phyloP scores from a whole-genome alignment of 2,329 filamentous ascomycete genomes.

The Bertia moriformis region DNA sequence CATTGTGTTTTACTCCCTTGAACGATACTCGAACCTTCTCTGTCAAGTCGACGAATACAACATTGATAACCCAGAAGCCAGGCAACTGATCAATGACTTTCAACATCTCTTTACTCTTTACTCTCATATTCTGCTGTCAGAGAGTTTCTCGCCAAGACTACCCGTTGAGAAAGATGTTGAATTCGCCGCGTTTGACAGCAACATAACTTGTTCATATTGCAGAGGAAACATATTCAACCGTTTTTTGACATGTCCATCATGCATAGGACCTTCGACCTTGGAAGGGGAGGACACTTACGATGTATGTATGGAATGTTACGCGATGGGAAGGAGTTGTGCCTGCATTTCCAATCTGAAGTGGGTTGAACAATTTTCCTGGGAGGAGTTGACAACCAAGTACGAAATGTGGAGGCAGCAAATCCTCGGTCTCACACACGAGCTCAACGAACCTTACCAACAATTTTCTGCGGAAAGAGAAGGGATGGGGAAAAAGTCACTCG shows the following conservation, averaged over 20 bases:
- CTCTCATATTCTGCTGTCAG: conserved; percentile 65
- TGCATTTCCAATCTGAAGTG: conserved; percentile 77
- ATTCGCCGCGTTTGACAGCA: conserved; percentile 69
- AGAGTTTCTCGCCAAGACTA: conserved; percentile 67
- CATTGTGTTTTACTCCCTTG: conserved; percentile 75
- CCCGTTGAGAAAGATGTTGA: conserved; percentile 42
- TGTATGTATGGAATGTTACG: conserved; percentile 94
- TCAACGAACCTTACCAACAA: conserved; percentile 47
- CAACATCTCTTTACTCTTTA: conserved; percentile 65
- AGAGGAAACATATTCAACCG: conserved; percentile 93
- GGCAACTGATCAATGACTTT: conserved; percentile 71
- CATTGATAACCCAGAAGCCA: conserved; percentile 34
- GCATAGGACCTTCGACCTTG: conserved; percentile 49
- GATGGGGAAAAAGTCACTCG: conserved; percentile 63
- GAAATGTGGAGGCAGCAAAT: conserved; percentile 72
- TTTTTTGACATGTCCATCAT: conserved; percentile 82
- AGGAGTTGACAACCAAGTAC: conserved; percentile 61
- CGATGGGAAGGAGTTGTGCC: conserved; percentile 85
- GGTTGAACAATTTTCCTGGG: conserved; percentile 88
- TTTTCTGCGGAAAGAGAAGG: conserved; percentile 56
- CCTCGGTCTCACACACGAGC: conserved; percentile 52
- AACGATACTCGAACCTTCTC: conserved; percentile 60
- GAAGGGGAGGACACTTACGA: conserved; percentile 70
- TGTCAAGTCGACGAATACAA: conserved; percentile 34
- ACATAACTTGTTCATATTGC: conserved; percentile 91